Evolutionary conservation across 495 filamentous ascomycete species (phyloP).

Genomic region (Xylaria bambusicola): DNA sequence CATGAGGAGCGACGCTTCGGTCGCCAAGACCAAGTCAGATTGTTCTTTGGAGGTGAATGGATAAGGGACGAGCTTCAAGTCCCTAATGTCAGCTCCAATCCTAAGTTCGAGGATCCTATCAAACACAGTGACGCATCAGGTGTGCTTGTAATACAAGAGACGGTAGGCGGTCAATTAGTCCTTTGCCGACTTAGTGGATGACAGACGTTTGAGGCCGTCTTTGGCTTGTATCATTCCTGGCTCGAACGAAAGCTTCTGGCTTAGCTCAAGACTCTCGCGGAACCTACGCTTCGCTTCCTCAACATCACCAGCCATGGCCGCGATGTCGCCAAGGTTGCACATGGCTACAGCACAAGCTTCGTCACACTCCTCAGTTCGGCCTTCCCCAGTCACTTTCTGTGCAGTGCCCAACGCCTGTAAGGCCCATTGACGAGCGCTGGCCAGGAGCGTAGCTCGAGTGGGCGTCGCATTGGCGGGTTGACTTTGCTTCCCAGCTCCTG

Average conservation of each 20-base stretch:
- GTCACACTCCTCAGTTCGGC: constrained; percentile 81
- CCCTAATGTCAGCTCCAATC: too few relatives aligned
- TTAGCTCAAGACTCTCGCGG: constrained; percentile 63
- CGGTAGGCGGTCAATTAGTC: not conserved
- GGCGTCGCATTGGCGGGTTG: constrained; percentile 32
- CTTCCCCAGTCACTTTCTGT: constrained; percentile 41
- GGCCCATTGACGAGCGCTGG: constrained; percentile 34
- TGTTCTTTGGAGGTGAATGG: too few relatives aligned
- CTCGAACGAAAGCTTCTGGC: constrained; percentile 62
- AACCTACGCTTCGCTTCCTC: constrained; percentile 65
- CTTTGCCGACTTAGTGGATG: not conserved
- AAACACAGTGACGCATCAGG: too few relatives aligned
- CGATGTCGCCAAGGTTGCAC: constrained; percentile 82
- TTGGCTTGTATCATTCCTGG: constrained; percentile 64
- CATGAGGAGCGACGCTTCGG: too few relatives aligned
- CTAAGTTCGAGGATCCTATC: too few relatives aligned
- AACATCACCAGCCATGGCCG: constrained; percentile 64
- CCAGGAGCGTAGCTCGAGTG: constrained; percentile 51
- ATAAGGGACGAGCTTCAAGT: too few relatives aligned
- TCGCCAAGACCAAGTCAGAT: too few relatives aligned
- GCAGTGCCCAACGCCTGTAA: constrained; percentile 29
- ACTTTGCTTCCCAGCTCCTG: constrained; percentile 21
- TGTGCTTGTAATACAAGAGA: not conserved
- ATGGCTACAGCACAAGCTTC: constrained; percentile 80
- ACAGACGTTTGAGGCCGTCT: constrained; percentile 56